phyloP scores from a whole-genome alignment of 495 filamentous ascomycete species.

The Acidomyces sp. region DNA sequence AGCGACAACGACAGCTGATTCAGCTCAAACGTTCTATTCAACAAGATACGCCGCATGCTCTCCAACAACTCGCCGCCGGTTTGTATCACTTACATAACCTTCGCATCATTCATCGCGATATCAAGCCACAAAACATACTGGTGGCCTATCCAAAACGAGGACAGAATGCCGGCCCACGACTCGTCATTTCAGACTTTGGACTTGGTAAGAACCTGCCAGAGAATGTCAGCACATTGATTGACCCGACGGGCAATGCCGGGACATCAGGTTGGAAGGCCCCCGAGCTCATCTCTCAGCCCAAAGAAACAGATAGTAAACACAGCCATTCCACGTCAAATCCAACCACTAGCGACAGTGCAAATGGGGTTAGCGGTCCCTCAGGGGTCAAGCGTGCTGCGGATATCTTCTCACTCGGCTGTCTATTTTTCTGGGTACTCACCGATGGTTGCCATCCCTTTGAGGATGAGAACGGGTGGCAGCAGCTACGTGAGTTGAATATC shows the following conservation, averaged over 20 bases:
- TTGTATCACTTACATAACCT: conserved; percentile 79
- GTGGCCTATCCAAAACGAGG: conserved; percentile 44
- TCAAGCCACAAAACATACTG: conserved; percentile 95
- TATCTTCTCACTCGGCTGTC: conserved; percentile 89
- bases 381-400: conserved; percentile 91
- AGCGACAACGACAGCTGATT: conserved; percentile 9
- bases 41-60: conserved; percentile 47
- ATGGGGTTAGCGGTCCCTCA: conserved; percentile 34
- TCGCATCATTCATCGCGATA: conserved; percentile 89
- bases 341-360: conserved; percentile 21
- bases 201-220: conserved; percentile 96
- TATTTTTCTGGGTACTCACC: conserved; percentile 93
- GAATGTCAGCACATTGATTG: conserved; percentile 85
- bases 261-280: conserved; percentile 94
- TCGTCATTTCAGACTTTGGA: conserved; percentile 94
- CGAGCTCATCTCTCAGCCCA: conserved; percentile 60
- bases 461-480: conserved; percentile 61
- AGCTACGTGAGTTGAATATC: conserved; percentile 93
- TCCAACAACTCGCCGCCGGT: conserved; percentile 78
- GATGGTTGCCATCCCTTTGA: conserved; percentile 89
- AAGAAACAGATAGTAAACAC: conserved; percentile 45
- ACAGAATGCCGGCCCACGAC: conserved; percentile 44
- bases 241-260: conserved; percentile 85
- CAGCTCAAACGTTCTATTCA: conserved; percentile 42
- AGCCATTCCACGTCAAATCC: conserved; percentile 27